Evolutionary conservation across 305 asterid species (phyloP).

Genomic region (Nicotiana rustica): DNA sequence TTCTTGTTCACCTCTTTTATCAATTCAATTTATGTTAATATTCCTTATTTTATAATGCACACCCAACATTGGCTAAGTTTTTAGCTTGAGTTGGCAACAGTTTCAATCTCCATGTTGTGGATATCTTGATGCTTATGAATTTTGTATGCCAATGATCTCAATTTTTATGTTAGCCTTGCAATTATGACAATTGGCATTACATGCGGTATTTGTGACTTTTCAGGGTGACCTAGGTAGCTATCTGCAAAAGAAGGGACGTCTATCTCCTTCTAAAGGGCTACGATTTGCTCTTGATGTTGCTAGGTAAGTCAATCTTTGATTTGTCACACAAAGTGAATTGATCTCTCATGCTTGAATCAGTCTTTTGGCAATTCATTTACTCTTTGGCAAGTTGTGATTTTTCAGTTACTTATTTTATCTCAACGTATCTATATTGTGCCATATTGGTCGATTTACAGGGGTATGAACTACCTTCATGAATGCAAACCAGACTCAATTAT

Average conservation of each 20-base stretch:
- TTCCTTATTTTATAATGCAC: background rate
- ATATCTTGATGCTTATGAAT: slow-evolving; percentile 22
- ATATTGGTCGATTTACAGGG: slow-evolving; percentile 61
- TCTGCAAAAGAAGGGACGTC: slow-evolving; percentile 89
- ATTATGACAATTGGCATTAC: background rate
- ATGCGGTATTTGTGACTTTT: slow-evolving; percentile 36
- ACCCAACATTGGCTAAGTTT: background rate
- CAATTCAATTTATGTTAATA: slow-evolving; percentile 28
- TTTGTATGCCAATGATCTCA: background rate
- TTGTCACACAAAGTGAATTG: slow-evolving; percentile 29
- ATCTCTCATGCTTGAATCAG: background rate
- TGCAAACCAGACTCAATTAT: slow-evolving; percentile 96
- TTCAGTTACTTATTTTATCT: background rate
- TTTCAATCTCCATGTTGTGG: background rate
- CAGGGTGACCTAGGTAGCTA: slow-evolving; percentile 86
- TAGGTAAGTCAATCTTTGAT: slow-evolving; percentile 55
- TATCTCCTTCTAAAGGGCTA: slow-evolving; percentile 85
- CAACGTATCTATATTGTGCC: slow-evolving; percentile 29
- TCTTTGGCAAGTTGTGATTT: slow-evolving; percentile 13
- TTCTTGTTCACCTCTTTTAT: slow-evolving; percentile 18
- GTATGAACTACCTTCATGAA: slow-evolving; percentile 97
- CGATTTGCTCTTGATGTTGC: slow-evolving; percentile 93
- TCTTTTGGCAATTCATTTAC: slow-evolving; percentile 4
- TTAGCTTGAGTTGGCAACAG: slow-evolving; percentile 14
- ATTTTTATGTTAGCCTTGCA: slow-evolving; percentile 8